Conservation (phyloP, 805 yeast genomes). For the Yarrowia sp. region DNA sequence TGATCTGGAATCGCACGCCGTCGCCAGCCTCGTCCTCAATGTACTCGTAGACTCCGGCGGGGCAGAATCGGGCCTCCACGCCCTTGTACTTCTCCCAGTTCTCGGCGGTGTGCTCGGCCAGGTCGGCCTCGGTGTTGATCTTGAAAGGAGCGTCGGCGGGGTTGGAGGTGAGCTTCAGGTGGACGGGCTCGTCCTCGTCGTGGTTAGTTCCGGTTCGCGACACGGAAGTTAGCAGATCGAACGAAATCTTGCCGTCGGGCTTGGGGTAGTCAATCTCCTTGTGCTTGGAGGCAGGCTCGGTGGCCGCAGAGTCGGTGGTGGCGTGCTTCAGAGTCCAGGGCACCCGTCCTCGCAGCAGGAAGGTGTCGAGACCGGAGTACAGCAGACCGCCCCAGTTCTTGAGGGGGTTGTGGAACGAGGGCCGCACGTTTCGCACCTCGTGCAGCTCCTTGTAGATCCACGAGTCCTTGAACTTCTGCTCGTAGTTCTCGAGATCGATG, state of each 20-base stretch:
- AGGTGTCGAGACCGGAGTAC: constrained; percentile 83
- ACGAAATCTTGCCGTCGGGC: constrained; percentile 92
- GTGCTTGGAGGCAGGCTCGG: constrained; percentile 69
- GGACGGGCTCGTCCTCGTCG: constrained; percentile 92
- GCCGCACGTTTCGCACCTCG: constrained; percentile 88
- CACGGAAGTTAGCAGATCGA: constrained; percentile 92
- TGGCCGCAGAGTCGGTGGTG: constrained; percentile 72
- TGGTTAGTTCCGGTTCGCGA: constrained; percentile 96
- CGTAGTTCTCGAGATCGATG: constrained; percentile 59
- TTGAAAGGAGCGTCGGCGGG: constrained; percentile 22
- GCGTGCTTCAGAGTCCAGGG: constrained; percentile 87
- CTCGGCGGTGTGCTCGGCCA: constrained; percentile 66
- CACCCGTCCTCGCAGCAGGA: constrained; percentile 76
- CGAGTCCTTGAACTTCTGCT: constrained; percentile 68
- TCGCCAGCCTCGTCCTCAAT: constrained; percentile 66
- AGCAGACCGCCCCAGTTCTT: constrained; percentile 82
- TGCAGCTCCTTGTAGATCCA: constrained; percentile 88
- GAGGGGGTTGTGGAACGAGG: constrained; percentile 80
- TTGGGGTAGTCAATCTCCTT: constrained; percentile 87
- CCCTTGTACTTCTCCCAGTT: constrained; percentile 84
- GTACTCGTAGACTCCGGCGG: constrained; percentile 98
- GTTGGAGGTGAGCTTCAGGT: constrained; percentile 62
- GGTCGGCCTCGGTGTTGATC: constrained; percentile 43
- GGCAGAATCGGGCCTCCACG: constrained; percentile 90
- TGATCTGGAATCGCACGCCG: constrained; percentile 89